Conservation (phyloP, 2,329 filamentous ascomycete genomes). For the Paraphaeosphaeria minitans region DNA sequence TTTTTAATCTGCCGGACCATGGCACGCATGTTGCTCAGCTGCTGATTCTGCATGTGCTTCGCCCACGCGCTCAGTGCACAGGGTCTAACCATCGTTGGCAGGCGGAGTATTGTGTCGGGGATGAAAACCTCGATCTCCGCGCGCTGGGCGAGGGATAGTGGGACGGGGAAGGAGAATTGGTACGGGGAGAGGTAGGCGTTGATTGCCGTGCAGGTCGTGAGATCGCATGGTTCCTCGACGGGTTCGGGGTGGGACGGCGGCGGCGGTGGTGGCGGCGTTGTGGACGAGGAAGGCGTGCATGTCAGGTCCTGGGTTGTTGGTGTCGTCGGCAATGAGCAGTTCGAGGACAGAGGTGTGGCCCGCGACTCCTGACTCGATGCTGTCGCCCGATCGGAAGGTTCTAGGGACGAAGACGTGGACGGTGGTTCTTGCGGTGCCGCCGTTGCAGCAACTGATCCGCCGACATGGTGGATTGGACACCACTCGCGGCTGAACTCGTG, state of each 20-base stretch:
- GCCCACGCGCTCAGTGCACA: not conserved
- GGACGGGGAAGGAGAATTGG: no score
- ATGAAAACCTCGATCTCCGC: not conserved
- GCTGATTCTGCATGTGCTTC: not conserved
- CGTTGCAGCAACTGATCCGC: not conserved
- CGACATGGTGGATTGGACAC: not conserved
- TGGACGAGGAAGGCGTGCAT: no score
- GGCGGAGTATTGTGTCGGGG: not conserved
- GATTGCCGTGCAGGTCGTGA: not conserved
- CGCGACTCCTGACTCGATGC: no score
- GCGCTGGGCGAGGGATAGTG: not conserved
- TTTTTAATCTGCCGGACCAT: not conserved
- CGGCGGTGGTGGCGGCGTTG: no score
- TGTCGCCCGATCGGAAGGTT: no score
- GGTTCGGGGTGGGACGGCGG: no score
- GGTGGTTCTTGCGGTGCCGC: not conserved
- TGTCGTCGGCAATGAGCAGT: no score
- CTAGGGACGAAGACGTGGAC: not conserved
- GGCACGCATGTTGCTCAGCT: no score
- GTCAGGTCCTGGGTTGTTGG: not conserved
- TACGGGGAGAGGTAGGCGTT: not conserved
- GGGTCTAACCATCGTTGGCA: not conserved
- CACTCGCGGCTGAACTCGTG: not conserved
- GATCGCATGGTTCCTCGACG: not conserved
- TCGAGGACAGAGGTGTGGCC: no score